phyloP scores from a whole-genome alignment of 208 protist genomes.

The Lotmaria passim region DNA sequence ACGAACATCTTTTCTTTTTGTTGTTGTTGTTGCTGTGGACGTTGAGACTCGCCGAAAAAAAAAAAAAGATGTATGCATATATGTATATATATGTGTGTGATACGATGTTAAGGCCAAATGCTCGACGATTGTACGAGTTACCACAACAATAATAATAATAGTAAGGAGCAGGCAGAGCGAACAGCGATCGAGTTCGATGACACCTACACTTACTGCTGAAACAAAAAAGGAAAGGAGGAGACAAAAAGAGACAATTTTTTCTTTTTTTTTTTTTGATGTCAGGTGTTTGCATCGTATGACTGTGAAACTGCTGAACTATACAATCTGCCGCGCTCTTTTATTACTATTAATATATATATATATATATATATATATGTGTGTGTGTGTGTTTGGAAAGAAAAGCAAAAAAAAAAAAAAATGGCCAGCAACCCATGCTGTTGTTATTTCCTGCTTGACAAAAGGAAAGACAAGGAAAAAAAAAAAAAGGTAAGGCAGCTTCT shows the following conservation, averaged over 20 bases:
- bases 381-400: too few species aligned
- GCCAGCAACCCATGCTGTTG: too few species aligned
- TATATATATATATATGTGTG: too few species aligned
- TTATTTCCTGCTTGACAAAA: too few species aligned
- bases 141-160: not conserved
- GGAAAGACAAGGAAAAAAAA: slow-evolving; percentile 12
- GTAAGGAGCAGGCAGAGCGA: not conserved
- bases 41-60: not conserved
- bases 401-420: too few species aligned
- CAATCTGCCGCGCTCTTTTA: too few species aligned
- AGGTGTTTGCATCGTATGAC: too few species aligned
- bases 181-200: not conserved
- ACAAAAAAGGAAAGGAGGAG: slow-evolving; percentile 4
- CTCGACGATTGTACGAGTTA: too few species aligned
- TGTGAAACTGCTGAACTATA: too few species aligned
- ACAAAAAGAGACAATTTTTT: not conserved
- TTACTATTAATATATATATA: too few species aligned
- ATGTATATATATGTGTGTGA: slow-evolving; percentile 1
- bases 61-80: too few species aligned
- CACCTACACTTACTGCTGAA: not conserved
- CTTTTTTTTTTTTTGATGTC: too few species aligned
- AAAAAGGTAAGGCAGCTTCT: not conserved
- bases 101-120: not conserved
- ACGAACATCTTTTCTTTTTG: slow-evolving; percentile 59
- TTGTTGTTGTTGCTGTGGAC: slow-evolving; percentile 10